These are phyloP conservation scores for Xylaria sp. DNA, from an alignment of 2,329 filamentous ascomycete species.

Conservation along the genomic window DNA sequence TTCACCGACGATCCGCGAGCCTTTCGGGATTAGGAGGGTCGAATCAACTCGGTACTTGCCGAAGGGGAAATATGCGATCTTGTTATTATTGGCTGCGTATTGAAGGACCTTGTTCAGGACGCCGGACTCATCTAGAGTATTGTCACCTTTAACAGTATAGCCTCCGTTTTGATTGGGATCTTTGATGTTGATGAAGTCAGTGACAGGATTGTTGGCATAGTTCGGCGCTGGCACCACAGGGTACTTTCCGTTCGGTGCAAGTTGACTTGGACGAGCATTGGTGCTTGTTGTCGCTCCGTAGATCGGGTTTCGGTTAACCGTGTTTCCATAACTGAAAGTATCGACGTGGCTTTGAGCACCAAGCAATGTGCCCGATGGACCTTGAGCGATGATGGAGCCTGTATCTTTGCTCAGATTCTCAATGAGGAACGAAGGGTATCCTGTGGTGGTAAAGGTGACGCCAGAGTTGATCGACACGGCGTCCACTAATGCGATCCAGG, in stretches of 20 bases:
- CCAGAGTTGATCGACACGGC: conserved; percentile 56
- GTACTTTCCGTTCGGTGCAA: conserved; percentile 54
- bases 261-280: conserved; percentile 49
- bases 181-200: conserved; percentile 56
- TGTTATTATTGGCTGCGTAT: conserved; percentile 52
- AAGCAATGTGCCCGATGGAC: conserved; percentile 49
- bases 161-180: conserved; percentile 55
- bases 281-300: conserved; percentile 52
- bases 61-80: conserved; percentile 66
- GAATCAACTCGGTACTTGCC: conserved; percentile 65
- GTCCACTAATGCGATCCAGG: conserved; percentile 57
- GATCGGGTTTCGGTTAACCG: conserved; percentile 53
- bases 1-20: conserved; percentile 65
- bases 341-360: conserved; percentile 50
- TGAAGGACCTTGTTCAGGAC: conserved; percentile 54
- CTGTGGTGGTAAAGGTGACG: conserved; percentile 52
- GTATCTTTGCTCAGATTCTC: conserved; percentile 58
- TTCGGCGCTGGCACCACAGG: conserved; percentile 54
- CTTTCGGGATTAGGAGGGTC: conserved; percentile 62
- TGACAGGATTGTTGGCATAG: conserved; percentile 51
- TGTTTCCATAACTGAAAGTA: conserved; percentile 57
- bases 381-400: conserved; percentile 51
- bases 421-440: conserved; percentile 56
- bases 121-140: conserved; percentile 53
- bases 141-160: conserved; percentile 52